These are phyloP conservation scores for Canariomyces notabilis DNA, from an alignment of 2,329 filamentous ascomycete species.

Conservation along the genomic window DNA sequence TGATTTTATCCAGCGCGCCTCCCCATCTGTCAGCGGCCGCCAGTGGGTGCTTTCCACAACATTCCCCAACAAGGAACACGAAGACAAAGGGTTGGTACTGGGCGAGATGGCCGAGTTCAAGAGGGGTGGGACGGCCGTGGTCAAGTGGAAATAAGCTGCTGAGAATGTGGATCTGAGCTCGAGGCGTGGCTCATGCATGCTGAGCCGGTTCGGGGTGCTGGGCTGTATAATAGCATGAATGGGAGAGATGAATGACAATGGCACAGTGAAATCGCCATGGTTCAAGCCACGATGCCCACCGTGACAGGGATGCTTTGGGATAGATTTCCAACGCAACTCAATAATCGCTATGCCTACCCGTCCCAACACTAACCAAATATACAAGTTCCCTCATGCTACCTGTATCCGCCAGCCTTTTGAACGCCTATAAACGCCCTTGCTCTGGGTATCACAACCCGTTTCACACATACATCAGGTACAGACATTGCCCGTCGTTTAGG, in stretches of 20 bases:
- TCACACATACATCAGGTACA: neutral
- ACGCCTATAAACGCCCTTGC: constrained; percentile 13
- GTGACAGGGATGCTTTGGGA: neutral
- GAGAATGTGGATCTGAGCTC: neutral
- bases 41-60: constrained; percentile 74
- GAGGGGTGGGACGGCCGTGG: constrained; percentile 59
- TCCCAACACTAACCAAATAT: neutral
- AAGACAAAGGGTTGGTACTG: constrained; percentile 56
- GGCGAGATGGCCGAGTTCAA: constrained; percentile 61
- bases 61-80: constrained; percentile 76
- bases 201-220: neutral
- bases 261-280: neutral
- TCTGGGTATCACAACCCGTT: constrained; percentile 4
- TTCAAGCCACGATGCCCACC: neutral
- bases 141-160: constrained; percentile 45
- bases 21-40: constrained; percentile 51
- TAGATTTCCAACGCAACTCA: neutral
- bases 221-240: neutral
- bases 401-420: constrained; percentile 6
- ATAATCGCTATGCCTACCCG: neutral
- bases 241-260: neutral
- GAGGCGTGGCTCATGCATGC: too few species aligned
- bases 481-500: neutral
- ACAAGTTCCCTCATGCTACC: neutral
- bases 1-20: constrained; percentile 63